Evolutionary conservation across 306 rosid genomes (phyloP).

Genomic region (Pyrus bretschneideri): DNA sequence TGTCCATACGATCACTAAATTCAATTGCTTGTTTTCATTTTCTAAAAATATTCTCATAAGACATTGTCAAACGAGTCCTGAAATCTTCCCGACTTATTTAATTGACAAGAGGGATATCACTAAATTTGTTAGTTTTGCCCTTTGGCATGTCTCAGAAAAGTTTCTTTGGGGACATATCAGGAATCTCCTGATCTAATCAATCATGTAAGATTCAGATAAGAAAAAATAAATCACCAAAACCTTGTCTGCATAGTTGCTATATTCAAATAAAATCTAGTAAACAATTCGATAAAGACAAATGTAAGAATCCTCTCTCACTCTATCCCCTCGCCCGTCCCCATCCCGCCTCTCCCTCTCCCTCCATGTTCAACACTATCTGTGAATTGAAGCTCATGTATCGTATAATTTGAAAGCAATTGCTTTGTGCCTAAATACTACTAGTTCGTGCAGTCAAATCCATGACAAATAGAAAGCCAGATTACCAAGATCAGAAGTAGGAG

Average conservation of each 20-base stretch:
- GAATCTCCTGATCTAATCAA: not conserved
- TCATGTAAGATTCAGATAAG: not conserved
- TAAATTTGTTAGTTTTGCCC: no score
- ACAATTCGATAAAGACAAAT: conserved; percentile 27
- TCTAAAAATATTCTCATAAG: no score
- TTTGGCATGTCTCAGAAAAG: not conserved
- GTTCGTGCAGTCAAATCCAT: conserved; percentile 81
- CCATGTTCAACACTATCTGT: conserved; percentile 13
- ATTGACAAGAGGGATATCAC: no score
- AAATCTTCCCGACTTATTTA: no score
- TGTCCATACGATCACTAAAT: no score
- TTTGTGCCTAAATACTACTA: conserved; percentile 25
- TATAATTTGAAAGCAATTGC: conserved; percentile 14
- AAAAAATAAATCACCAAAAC: not conserved
- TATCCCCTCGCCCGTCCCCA: not conserved
- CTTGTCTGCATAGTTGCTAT: conserved; percentile 10
- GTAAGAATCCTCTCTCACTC: conserved; percentile 1
- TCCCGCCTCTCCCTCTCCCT: not conserved
- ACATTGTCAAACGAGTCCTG: no score
- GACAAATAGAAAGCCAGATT: conserved; percentile 88
- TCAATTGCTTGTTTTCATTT: no score
- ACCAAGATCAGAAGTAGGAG: conserved; percentile 57
- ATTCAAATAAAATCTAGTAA: conserved; percentile 16
- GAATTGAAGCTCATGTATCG: conserved; percentile 1
- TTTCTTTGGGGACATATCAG: not conserved